Conservation (phyloP, 2,329 filamentous ascomycete species). For the Malbranchea zuffiana region DNA sequence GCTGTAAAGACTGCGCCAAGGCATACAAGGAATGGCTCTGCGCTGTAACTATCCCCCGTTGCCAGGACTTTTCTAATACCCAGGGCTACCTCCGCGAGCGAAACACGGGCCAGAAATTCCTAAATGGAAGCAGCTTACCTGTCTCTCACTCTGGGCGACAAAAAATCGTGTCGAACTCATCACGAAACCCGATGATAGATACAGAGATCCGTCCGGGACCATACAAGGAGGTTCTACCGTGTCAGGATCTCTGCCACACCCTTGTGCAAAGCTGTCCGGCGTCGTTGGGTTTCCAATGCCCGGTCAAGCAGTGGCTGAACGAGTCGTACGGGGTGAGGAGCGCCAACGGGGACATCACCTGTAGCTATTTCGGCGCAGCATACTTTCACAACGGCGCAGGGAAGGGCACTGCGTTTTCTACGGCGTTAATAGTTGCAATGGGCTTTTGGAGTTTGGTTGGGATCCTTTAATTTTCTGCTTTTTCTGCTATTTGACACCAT, state of each 20-base stretch:
- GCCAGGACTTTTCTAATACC: slow-evolving; percentile 62
- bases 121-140: slow-evolving; percentile 44
- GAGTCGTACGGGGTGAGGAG: slow-evolving; percentile 41
- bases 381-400: slow-evolving; percentile 35
- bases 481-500: too few relatives aligned
- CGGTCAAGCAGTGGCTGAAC: slow-evolving; percentile 41
- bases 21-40: slow-evolving; percentile 96
- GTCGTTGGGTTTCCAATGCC: slow-evolving; percentile 64
- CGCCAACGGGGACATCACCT: slow-evolving; percentile 36
- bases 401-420: neutral
- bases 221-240: slow-evolving; percentile 87
- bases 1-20: slow-evolving; percentile 61
- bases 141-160: slow-evolving; percentile 25
- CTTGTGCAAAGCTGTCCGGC: slow-evolving; percentile 79
- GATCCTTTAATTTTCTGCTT: slow-evolving; percentile 17
- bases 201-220: slow-evolving; percentile 63
- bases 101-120: slow-evolving; percentile 59
- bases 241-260: slow-evolving; percentile 75
- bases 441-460: slow-evolving; percentile 14
- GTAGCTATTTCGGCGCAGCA: slow-evolving; percentile 53
- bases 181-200: slow-evolving; percentile 66
- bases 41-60: slow-evolving; percentile 82
- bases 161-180: slow-evolving; percentile 41
- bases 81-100: slow-evolving; percentile 52
- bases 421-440: slow-evolving; percentile 8